Evolutionary conservation across 2,329 filamentous ascomycete species (phyloP), one percentile per base, ranked within the genome.

Genomic region (Teratosphaeria zuluensis): DNA sequence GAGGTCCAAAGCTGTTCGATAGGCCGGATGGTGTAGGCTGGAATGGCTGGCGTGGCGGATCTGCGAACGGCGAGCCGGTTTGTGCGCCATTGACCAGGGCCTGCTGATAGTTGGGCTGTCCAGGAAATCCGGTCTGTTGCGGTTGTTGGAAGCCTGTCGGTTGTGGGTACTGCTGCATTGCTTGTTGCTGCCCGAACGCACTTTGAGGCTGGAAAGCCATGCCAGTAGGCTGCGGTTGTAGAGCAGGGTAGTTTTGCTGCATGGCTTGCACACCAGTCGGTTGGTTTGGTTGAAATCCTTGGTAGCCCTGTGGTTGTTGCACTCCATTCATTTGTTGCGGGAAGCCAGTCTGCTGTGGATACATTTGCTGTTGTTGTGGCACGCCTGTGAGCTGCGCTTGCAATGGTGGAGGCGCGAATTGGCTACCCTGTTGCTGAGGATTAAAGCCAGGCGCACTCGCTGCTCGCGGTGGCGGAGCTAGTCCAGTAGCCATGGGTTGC

Each of bases 361-460:
- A 64, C 53, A 72, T 69, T 62, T 73, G 63, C 48, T 73, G 71
- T 58, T 71, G 69, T 56, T 75, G 73, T 65, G 73, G 70, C 58
- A 61, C 56, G 8, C 92, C 91, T 4, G 94, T 96, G 73, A 92
- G 83, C 70, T 96, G 92, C 56, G 90, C 85, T 70, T 92, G 87
- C 65, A 96, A 75, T 16, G 89, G 85, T 55, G 89, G 84, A 19
- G 88, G 83, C 7, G 82, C 82, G 71, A 95, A 69, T 19, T 87
- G 83, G 7, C 82, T 82, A 71, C 95, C 66, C 33, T 7, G 80
- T 81, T 72, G 81, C 85, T 84, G 56, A n/a, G 67, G 69, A 32
- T 64, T 65, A 60, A 80, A 87, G 57, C 90, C 88, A 30, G 94
- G 92, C 46, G 94, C 92, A 48, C 92, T 96, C 12, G 94, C 80